Base-by-base conservation (phyloP, 75 land plant species). In the Picea sitchensis region DNA sequence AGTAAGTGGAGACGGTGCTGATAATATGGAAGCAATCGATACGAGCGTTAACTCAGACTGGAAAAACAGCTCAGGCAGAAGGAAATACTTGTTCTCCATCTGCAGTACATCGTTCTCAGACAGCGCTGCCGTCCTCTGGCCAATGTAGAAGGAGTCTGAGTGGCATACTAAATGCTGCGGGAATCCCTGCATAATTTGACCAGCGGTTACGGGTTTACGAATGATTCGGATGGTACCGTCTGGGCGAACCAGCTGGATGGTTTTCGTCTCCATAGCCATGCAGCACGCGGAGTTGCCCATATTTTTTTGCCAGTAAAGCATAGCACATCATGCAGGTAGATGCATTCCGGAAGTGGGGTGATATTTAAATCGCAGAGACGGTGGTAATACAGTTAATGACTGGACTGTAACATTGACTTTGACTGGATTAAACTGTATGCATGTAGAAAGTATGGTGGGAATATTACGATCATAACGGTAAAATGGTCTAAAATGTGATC, bases 91-190 rank as follows among this genome's bases (percentile, higher is more conserved):
- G 36, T 87, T 80, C 47, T 89, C 91, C 34, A 76, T 81, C 15
- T 79, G 65, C 26, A 89, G 89, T 59, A 75, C 23, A n/a, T 89
- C 85, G 31, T 80, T 21, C 14, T 69, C 65, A 56, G 86, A 76
- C 9, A 89, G 83, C 8, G 87, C 21, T 0, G 85, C 84, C 47
- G 84, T 76, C 26, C 84, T 89, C 77, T 84, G 89, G 57, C 91
- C 91, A 14, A 89, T 87, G 81, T 81, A 87, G 58, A 89, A 84
- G 7, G 88, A 87, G 61, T 89, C 91, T 0, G 91, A 84, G 12
- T 74, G 86, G 61, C 91, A 89, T n/a, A 89, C 75, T 15, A 87
- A 56, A 81, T 87, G 87, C 41, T 76, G 76, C 4, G 89, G 89
- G 26, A 82, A 82, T 77, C 80, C 81, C 18, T 54, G 7, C 83